Conservation (phyloP, 2,329 filamentous ascomycete species). For the Penicillium griseofulvum region DNA sequence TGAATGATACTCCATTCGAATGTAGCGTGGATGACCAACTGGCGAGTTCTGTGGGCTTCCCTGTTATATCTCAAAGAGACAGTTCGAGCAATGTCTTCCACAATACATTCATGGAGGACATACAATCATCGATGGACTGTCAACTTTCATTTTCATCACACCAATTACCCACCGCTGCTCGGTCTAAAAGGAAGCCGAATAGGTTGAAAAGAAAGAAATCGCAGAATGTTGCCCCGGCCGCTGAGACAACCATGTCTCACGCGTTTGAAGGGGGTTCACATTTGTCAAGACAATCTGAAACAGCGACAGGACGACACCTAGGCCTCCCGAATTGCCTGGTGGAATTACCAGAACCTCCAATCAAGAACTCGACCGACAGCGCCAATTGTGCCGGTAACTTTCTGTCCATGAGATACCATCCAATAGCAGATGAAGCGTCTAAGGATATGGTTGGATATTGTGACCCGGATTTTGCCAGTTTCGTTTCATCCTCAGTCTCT, state of each 20-base stretch:
- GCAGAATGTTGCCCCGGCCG: neutral
- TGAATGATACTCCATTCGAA: neutral
- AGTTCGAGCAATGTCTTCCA: neutral
- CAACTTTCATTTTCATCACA: neutral
- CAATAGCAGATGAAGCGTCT: neutral
- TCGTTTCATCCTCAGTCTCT: neutral
- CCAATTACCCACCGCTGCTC: neutral
- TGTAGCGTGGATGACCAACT: neutral
- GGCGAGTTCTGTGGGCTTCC: too few relatives aligned
- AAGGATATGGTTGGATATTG: neutral
- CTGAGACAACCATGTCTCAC: neutral
- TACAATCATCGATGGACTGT: neutral
- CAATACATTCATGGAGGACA: neutral
- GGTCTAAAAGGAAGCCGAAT: neutral
- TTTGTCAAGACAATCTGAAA: neutral
- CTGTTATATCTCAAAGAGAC: neutral
- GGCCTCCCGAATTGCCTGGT: neutral
- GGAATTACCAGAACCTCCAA: neutral
- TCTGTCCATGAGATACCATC: neutral
- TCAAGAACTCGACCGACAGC: neutral
- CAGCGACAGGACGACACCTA: neutral
- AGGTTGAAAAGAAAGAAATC: neutral
- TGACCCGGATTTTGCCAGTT: neutral
- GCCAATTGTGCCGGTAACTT: neutral
- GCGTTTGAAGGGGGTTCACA: neutral